Evolutionary conservation across 371 early-diverging fungal genomes (phyloP).

Genomic region (Capniomyces stellatus): DNA sequence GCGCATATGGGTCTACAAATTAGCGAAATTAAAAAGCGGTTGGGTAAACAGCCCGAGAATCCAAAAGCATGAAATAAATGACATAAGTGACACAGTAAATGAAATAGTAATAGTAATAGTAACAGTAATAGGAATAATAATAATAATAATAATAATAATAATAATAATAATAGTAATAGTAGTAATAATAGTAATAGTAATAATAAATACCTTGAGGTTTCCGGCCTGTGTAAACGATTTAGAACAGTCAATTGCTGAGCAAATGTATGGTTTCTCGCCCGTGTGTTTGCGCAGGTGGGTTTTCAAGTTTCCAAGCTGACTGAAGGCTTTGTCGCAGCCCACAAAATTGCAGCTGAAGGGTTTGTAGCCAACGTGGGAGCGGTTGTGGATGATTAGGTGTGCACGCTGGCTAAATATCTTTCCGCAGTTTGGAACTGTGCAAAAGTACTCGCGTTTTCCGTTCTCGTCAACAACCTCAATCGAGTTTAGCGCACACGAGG

Average conservation of each 20-base stretch:
- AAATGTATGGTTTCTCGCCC: slow-evolving; percentile 27
- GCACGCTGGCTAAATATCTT: slow-evolving; percentile 25
- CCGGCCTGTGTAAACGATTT: slow-evolving; percentile 64
- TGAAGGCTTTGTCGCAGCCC: slow-evolving; percentile 27
- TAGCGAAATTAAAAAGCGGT: background rate
- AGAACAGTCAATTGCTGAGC: slow-evolving; percentile 28
- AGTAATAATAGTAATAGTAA: no score
- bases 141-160: no score
- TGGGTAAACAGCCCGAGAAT: background rate
- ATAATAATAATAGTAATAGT: no score
- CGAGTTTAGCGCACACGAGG: background rate
- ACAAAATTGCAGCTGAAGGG: slow-evolving; percentile 19
- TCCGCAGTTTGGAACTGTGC: slow-evolving; percentile 21
- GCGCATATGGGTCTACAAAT: slow-evolving; percentile 3
- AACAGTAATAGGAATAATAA: background rate
- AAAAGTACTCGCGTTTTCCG: slow-evolving; percentile 18
- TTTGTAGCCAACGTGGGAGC: slow-evolving; percentile 24
- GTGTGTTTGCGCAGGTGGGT: slow-evolving; percentile 26
- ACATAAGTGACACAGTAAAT: no score
- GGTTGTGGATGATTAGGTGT: slow-evolving; percentile 24
- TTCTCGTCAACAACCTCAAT: slow-evolving; percentile 7
- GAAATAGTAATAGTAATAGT: no score
- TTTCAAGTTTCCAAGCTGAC: slow-evolving; percentile 25
- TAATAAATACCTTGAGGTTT: slow-evolving; percentile 33
- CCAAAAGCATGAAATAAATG: no score